A percentile compares a stretch with the other conserved stretches of the same genome.
Conservation (phyloP, 2,329 filamentous ascomycete genomes). For the Drechslerella dactyloides region DNA sequence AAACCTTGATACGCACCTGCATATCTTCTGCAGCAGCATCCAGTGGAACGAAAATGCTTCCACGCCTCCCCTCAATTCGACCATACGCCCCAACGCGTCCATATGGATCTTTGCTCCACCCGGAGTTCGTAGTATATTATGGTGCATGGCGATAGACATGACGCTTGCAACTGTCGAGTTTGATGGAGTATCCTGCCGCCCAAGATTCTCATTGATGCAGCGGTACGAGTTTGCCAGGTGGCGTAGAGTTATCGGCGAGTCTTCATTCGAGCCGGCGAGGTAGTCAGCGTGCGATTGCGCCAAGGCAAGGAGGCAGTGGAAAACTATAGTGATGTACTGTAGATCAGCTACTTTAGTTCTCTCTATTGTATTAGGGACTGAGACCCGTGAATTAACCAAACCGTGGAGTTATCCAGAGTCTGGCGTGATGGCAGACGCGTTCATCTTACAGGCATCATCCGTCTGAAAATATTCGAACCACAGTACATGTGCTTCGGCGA, state of each 20-base stretch:
- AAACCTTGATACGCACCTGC: conserved; percentile 29
- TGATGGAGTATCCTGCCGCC: conserved; percentile 7
- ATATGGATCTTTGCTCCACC: conserved; percentile 28
- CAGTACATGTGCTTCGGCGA: conserved; percentile 12
- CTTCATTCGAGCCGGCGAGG: conserved; percentile 2
- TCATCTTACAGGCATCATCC: conserved; percentile 46
- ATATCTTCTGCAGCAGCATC: conserved; percentile 41
- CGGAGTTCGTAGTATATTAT: conserved; percentile 35
- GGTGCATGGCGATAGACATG: conserved; percentile 46
- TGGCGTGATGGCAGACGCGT: no score
- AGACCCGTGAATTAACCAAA: no score
- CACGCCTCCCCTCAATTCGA: conserved; percentile 28
- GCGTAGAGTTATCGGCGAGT: conserved; percentile 21
- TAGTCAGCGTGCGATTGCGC: conserved; percentile 24
- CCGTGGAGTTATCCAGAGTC: no score
- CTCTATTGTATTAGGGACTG: no score
- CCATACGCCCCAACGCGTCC: conserved; percentile 28
- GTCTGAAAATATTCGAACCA: conserved; percentile 37
- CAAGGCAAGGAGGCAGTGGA: conserved; percentile 41
- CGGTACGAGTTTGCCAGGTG: conserved; percentile 35
- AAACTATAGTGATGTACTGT: conserved; percentile 14
- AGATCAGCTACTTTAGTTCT: no score
- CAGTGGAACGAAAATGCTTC: conserved; percentile 1
- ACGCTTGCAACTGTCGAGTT: conserved; percentile 36
- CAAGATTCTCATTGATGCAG: conserved; percentile 34